These are phyloP conservation scores for Cymodocea nodosa DNA, from an alignment of 116 monocot species.

Conservation along the genomic window DNA sequence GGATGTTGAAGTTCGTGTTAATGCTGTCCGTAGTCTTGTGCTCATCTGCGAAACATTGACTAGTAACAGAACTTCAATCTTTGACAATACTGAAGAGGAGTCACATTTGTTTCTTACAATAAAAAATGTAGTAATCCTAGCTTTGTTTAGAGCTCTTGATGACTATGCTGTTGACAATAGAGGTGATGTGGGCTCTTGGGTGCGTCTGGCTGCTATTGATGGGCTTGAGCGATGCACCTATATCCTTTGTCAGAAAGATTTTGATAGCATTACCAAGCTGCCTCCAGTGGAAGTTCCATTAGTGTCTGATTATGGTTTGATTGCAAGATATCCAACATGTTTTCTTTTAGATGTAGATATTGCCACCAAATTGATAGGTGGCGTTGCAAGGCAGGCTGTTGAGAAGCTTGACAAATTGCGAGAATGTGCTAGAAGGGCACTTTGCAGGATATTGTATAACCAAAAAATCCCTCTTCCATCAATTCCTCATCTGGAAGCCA, in stretches of 20 bases:
- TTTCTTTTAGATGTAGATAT: slow-evolving; percentile 48
- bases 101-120: slow-evolving; percentile 38
- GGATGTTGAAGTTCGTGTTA: slow-evolving; percentile 91
- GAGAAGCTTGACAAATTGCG: slow-evolving; percentile 86
- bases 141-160: slow-evolving; percentile 74
- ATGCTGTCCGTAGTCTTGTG: slow-evolving; percentile 58
- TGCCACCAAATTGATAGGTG: slow-evolving; percentile 49
- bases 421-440: slow-evolving; percentile 54
- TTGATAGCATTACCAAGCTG: slow-evolving; percentile 4
- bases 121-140: slow-evolving; percentile 55
- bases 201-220: slow-evolving; percentile 83
- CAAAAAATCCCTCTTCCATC: slow-evolving; percentile 18
- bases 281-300: not conserved
- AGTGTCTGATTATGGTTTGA: slow-evolving; percentile 2
- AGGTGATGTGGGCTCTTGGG: slow-evolving; percentile 99
- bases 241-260: slow-evolving; percentile 61
- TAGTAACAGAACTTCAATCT: slow-evolving; percentile 8
- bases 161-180: slow-evolving; percentile 93
- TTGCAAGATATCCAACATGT: slow-evolving; percentile 5
- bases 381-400: slow-evolving; percentile 87
- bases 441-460: slow-evolving; percentile 71
- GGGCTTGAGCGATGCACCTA: slow-evolving; percentile 68
- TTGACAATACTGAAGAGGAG: slow-evolving; percentile 25
- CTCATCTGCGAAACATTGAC: slow-evolving; percentile 87
- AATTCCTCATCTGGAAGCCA: slow-evolving; percentile 45